These are phyloP conservation scores for Blastosporella zonata DNA, from an alignment of 1,284 basidiomycete genomes.

Conservation along the genomic window DNA sequence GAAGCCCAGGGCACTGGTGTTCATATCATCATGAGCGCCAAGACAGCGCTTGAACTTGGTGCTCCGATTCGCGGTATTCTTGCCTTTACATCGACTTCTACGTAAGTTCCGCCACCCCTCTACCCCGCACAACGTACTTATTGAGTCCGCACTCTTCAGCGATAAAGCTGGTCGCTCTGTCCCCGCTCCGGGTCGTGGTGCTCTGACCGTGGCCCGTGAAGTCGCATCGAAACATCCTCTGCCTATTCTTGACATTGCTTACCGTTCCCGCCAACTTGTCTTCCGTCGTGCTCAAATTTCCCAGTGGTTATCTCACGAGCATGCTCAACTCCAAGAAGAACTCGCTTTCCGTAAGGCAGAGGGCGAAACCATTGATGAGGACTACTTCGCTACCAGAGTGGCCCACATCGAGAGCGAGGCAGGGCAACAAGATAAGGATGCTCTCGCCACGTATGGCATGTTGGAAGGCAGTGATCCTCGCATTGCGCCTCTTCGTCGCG, in stretches of 20 bases:
- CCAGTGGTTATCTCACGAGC: conserved; percentile 91
- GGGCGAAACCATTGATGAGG: conserved; percentile 55
- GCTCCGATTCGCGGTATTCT: conserved; percentile 91
- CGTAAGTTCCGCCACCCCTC: conserved; percentile 47
- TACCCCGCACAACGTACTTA: conserved; percentile 1
- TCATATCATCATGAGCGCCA: conserved; percentile 95
- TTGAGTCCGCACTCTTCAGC: conserved; percentile 35
- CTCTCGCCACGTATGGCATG: conserved; percentile 90
- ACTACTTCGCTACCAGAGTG: conserved; percentile 72
- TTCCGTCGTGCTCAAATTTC: conserved; percentile 94
- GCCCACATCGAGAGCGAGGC: conserved; percentile 89
- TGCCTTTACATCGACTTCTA: conserved; percentile 96
- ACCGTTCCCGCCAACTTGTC: conserved; percentile 86
- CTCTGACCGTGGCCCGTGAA: conserved; percentile 84
- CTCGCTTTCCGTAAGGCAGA: conserved; percentile 58
- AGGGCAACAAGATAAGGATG: conserved; percentile 86
- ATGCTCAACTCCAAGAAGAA: conserved; percentile 79
- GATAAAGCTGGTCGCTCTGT: conserved; percentile 96
- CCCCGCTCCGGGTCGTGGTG: conserved; percentile 90
- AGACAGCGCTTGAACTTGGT: conserved; percentile 93
- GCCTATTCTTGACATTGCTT: conserved; percentile 78
- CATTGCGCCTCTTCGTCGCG: conserved; percentile 88
- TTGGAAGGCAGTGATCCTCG: conserved; percentile 84
- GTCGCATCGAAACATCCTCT: conserved; percentile 71
- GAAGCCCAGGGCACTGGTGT: conserved; percentile 97